Evolutionary conservation across 768 basidiomycete genomes (phyloP).

Genomic region (Suillus alpinus): DNA sequence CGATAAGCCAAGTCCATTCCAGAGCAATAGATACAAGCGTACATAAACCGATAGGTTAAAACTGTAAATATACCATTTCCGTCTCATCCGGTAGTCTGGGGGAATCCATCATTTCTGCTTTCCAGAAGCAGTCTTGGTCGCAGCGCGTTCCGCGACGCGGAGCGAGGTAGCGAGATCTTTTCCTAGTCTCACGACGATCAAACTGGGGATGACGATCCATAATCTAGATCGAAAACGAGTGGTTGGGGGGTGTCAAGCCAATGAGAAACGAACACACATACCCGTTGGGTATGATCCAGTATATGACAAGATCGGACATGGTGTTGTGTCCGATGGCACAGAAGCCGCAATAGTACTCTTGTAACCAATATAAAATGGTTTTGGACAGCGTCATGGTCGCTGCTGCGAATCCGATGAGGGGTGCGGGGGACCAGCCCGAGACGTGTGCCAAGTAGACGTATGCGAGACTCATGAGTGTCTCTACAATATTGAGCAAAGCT

Average conservation of each 20-base stretch:
- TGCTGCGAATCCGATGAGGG: conserved; percentile 70
- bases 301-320: conserved; percentile 44
- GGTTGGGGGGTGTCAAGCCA: not conserved
- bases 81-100: not conserved
- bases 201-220: conserved; percentile 73
- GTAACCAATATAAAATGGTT: conserved; percentile 77
- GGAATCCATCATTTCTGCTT: conserved; percentile 25
- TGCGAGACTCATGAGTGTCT: conserved; percentile 67
- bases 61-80: not conserved
- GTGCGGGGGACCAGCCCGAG: conserved; percentile 57
- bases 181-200: conserved; percentile 60
- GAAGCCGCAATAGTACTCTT: conserved; percentile 75
- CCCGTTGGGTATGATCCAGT: conserved; percentile 82
- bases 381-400: conserved; percentile 82
- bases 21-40: not conserved
- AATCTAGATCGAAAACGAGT: conserved; percentile 39
- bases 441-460: conserved; percentile 79
- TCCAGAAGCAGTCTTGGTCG: conserved; percentile 27
- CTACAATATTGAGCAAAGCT: conserved; percentile 80
- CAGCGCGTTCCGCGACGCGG: conserved; percentile 21
- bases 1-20: not conserved
- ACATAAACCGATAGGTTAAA: not conserved
- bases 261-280: conserved; percentile 31
- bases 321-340: conserved; percentile 78
- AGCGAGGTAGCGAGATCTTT: conserved; percentile 56